Conservation (phyloP, 2,329 filamentous ascomycete species). For the Cytospora paraplurivora region DNA sequence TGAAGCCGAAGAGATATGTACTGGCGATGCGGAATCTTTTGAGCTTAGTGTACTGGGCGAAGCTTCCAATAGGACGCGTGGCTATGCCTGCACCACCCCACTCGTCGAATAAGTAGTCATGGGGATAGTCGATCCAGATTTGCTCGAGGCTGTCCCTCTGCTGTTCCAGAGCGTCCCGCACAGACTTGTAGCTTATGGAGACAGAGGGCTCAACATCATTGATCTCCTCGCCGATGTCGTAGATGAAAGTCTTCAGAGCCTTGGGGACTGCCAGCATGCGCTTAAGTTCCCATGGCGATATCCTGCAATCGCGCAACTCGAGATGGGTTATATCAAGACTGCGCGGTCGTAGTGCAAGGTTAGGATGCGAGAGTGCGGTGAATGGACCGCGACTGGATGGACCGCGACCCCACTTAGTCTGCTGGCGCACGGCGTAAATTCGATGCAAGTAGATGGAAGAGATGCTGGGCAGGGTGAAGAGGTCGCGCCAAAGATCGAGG, state of each 20-base stretch:
- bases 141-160: slow-evolving; percentile 14
- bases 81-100: slow-evolving; percentile 14
- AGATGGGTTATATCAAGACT: slow-evolving; percentile 14
- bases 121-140: slow-evolving; percentile 19
- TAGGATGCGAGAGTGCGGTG: not conserved
- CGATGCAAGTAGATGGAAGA: slow-evolving; percentile 15
- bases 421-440: slow-evolving; percentile 4
- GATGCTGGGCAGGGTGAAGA: slow-evolving; percentile 11
- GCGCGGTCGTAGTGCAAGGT: not conserved
- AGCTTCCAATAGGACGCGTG: slow-evolving; percentile 15
- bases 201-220: slow-evolving; percentile 8
- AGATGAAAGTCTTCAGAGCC: slow-evolving; percentile 14
- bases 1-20: slow-evolving; percentile 19
- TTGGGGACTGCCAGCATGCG: slow-evolving; percentile 12
- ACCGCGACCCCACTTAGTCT: not conserved
- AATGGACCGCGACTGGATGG: not conserved
- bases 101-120: slow-evolving; percentile 19
- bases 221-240: slow-evolving; percentile 15
- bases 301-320: slow-evolving; percentile 19
- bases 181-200: slow-evolving; percentile 15
- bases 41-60: slow-evolving; percentile 1
- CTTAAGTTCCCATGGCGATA: slow-evolving; percentile 14
- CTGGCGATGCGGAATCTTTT: slow-evolving; percentile 16
- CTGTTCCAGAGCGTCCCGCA: slow-evolving; percentile 12
- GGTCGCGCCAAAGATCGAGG: slow-evolving; percentile 19